Evolutionary conservation across 2,329 filamentous ascomycete species (phyloP), one percentile per base, ranked within the genome.

Genomic region (Raffaelea arxii): DNA sequence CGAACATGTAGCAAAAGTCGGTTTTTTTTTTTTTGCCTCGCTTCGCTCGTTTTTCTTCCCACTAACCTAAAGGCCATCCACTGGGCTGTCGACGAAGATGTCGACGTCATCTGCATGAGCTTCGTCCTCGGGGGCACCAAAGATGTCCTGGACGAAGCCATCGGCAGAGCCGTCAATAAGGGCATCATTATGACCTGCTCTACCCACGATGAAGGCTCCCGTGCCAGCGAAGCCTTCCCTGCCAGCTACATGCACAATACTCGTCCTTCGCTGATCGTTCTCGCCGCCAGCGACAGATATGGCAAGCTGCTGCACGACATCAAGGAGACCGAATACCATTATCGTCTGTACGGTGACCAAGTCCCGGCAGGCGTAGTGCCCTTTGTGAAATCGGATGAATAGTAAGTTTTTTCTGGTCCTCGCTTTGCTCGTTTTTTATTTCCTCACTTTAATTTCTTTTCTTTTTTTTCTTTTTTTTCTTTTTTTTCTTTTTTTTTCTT

Each of bases 91-190:
- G n/a, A 23, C 5, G 32, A 42, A 25, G 21, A 32, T 16, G 49
- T 51, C 23, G 46, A 51, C 37, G 48, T 51, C 23, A 48, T 51
- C 36, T 48, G 46, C n/a, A 51, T 51, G 49, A 51, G 49, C 46
- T 46, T 51, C 38, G 42, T 46, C 2, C n/a, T n/a, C n/a, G n/a
- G n/a, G n/a, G n/a, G n/a, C n/a, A 46, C 41, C 7, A 35, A 25
- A 1, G 35, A 44, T 9, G 18, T 38, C 16, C 4, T 30, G 21
- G 19, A n/a, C 9, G 18, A 19, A 6, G 46, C 46, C 18, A 39
- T 48, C n/a, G 2, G 9, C 7, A 12, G 1, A 4, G 49, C 46
- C 42, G 23, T 38, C 19, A 18, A 42, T 2, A 11, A 10, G 2
- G 48, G 46, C 18, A 50, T 50, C 39, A 24, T 50, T 10, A 7